A percentile compares a stretch with the other conserved stretches of the same genome.
Conservation (phyloP, 129 eudicot species). For the Ambrosia artemisiifolia region DNA sequence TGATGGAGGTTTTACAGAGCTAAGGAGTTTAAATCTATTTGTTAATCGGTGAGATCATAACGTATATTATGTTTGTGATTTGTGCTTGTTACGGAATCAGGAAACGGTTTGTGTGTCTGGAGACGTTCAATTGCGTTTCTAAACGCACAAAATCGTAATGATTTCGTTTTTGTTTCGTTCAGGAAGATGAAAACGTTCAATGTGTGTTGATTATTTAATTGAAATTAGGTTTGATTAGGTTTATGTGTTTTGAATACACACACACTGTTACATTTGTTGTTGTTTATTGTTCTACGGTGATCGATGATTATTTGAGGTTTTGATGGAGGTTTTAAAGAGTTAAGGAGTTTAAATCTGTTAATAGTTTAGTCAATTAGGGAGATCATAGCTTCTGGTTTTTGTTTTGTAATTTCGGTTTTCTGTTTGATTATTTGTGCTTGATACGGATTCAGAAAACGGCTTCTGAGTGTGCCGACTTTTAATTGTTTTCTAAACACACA, state of each 20-base stretch:
- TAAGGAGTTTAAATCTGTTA: constrained; percentile 16
- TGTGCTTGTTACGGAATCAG: no score
- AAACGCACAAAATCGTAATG: no score
- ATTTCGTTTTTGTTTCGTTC: no score
- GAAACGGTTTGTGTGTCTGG: no score
- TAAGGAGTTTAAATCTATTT: constrained; percentile 12
- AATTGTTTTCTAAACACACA: neutral
- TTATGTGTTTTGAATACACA: neutral
- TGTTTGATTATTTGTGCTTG: neutral
- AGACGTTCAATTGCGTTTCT: no score
- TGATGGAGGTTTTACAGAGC: neutral
- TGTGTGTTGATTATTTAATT: no score
- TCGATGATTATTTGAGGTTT: neutral
- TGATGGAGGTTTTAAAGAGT: neutral
- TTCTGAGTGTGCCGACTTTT: neutral
- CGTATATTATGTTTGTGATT: no score
- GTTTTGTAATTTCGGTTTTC: neutral
- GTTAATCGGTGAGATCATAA: constrained; percentile 8
- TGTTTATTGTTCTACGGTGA: neutral
- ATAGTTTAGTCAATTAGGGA: constrained; percentile 9
- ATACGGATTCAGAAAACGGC: neutral
- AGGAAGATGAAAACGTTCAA: no score
- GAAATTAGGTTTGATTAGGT: no score
- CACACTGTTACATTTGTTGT: neutral
- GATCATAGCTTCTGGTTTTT: neutral